phyloP scores from a whole-genome alignment of 257 asterid species.

The Fraxinus anomala region DNA sequence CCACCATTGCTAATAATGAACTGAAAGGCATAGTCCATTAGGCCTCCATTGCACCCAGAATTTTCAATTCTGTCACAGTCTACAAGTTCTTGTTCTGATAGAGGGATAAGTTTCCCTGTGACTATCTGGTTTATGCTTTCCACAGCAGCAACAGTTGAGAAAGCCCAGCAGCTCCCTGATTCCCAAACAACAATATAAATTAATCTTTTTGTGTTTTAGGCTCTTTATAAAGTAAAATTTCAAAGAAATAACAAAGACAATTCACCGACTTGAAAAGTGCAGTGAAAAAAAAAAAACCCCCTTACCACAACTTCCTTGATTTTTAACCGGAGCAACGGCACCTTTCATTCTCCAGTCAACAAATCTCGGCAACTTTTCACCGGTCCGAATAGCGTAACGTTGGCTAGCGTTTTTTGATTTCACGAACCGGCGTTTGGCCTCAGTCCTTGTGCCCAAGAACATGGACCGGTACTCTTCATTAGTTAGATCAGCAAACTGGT shows the following conservation, averaged over 20 bases:
- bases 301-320: slow-evolving; percentile 75
- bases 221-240: too few species aligned
- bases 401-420: slow-evolving; percentile 53
- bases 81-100: slow-evolving; percentile 75
- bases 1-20: slow-evolving; percentile 76
- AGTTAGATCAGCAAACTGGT: slow-evolving; percentile 70
- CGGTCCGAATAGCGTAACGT: slow-evolving; percentile 41
- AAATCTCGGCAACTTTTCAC: slow-evolving; percentile 52
- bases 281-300: neutral
- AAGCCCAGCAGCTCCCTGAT: slow-evolving; percentile 86
- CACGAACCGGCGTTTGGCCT: slow-evolving; percentile 56
- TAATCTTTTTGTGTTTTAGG: neutral
- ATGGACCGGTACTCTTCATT: slow-evolving; percentile 61
- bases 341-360: slow-evolving; percentile 81
- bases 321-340: slow-evolving; percentile 63
- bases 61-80: slow-evolving; percentile 65
- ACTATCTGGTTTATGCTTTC: slow-evolving; percentile 61
- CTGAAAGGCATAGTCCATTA: slow-evolving; percentile 76
- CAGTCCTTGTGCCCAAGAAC: slow-evolving; percentile 63
- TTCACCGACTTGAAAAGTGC: neutral
- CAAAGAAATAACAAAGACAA: neutral
- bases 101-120: slow-evolving; percentile 57
- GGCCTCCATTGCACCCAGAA: slow-evolving; percentile 76
- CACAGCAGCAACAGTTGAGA: slow-evolving; percentile 72
- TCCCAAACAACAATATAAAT: neutral